Evolutionary conservation across 129 eudicot species (phyloP).

Genomic region (Saussurea involucrata): DNA sequence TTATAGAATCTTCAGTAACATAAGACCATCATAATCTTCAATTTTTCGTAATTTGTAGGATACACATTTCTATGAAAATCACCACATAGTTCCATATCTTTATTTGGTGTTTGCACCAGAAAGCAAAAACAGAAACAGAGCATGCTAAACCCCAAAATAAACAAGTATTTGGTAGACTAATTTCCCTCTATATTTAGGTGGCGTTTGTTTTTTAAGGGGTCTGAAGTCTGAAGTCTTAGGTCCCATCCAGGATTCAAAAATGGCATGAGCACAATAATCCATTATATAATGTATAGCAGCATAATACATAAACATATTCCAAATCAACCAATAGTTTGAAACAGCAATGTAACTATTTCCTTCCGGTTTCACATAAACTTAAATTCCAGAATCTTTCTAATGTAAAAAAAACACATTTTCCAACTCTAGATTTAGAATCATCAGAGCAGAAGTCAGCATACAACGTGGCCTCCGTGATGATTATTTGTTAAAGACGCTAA

Average conservation of each 20-base stretch:
- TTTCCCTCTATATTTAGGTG: too few relatives aligned
- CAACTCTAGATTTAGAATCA: slow-evolving; percentile 9
- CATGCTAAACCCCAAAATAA: too few relatives aligned
- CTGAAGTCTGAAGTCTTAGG: too few relatives aligned
- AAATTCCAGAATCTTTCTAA: slow-evolving; percentile 7
- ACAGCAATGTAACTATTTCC: slow-evolving; percentile 35
- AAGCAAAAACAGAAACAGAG: too few relatives aligned
- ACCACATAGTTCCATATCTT: too few relatives aligned
- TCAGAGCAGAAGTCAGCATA: slow-evolving; percentile 10
- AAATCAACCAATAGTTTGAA: slow-evolving; percentile 4
- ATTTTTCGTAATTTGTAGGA: too few relatives aligned
- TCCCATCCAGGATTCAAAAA: too few relatives aligned
- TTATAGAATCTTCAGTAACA: too few relatives aligned
- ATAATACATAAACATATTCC: background rate
- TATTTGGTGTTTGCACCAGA: too few relatives aligned
- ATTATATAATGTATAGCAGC: background rate
- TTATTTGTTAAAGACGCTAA: slow-evolving; percentile 43
- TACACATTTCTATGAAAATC: too few relatives aligned
- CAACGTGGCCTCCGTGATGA: slow-evolving; percentile 22
- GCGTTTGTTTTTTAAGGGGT: too few relatives aligned
- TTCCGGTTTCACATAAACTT: slow-evolving; percentile 16
- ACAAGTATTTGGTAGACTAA: background rate
- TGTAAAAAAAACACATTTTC: slow-evolving; percentile 17
- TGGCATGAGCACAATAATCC: background rate
- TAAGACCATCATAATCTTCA: too few relatives aligned